Evolutionary conservation across 352 stramenopile species (phyloP), one percentile per base, ranked within the genome.

Genomic region (Phytophthora agathidicida): DNA sequence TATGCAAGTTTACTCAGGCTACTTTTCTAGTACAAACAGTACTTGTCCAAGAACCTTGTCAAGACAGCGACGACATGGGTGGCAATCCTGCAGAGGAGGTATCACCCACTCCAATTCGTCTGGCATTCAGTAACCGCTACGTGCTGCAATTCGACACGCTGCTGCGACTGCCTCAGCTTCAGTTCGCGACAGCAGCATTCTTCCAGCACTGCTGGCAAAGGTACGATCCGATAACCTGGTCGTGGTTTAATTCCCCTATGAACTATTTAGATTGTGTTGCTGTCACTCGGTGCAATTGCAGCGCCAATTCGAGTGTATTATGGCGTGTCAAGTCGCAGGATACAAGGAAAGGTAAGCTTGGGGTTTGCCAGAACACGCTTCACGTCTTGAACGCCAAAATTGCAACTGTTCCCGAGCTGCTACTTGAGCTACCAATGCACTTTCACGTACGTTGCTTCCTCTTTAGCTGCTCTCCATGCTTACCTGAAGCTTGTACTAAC

Each of bases 1-100:
- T 93, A n/a, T 76, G 77, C 46, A 73, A 71, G 8, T 94, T 93
- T 26, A 68, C 73, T 0, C 73, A 79, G 22, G 56, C 57, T 1
- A 51, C 26, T 9, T 91, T 94, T 50, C 60, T 69, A 33, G 81
- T 91, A 16, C 81, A 90, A 62, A 70, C 86, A 10, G 71, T 83
- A 16, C 86, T 89, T 37, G 43, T 54, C 44, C 56, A 72, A 5
- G 77, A 86, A 28, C 19, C 55, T 23, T 64, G 59, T 19, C 67
- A 78, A 50, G 59, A 76, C 14, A 51, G 45, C 16, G 50, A 65
- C 5, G 24, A 57, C 17, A 35, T 28, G 7, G 38, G 26, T 5
- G 54, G 13, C 9, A 55, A 58, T 47, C 30, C 33, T 22, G n/a
- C 55, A 32, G 55, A 65, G 26, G 48, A 52, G 8, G 19, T 7